These are phyloP conservation scores for Brassica carinata DNA, from an alignment of 345 rosid genomes.

Conservation along the genomic window DNA sequence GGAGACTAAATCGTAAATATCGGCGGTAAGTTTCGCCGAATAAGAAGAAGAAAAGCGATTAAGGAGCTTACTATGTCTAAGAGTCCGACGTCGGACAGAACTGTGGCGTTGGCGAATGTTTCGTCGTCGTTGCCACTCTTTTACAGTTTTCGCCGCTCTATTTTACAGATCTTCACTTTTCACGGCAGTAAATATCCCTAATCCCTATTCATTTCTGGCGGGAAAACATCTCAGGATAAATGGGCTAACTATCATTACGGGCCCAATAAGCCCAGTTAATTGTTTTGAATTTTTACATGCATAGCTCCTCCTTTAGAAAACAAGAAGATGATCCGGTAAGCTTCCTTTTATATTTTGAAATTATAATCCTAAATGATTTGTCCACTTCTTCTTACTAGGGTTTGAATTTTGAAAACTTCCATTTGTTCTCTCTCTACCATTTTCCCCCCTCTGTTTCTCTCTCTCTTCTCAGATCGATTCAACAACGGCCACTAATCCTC, in stretches of 20 bases:
- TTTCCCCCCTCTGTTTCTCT: constrained; percentile 30
- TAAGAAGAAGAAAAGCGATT: background rate
- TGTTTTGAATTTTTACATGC: background rate
- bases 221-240: background rate
- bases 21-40: background rate
- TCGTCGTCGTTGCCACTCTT: background rate
- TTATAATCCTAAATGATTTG: constrained; percentile 9
- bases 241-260: background rate
- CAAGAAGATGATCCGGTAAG: background rate
- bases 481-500: constrained; percentile 19
- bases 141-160: background rate
- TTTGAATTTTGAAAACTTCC: constrained; percentile 31
- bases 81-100: constrained; percentile 17
- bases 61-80: constrained; percentile 2
- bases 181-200: background rate
- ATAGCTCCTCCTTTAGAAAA: background rate
- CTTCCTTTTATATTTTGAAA: background rate
- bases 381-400: constrained; percentile 20
- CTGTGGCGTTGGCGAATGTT: background rate
- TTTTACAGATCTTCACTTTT: background rate
- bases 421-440: constrained; percentile 19
- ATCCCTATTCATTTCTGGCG: constrained; percentile 4
- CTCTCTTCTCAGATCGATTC: constrained; percentile 31
- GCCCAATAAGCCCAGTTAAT: background rate
- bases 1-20: background rate